Base-by-base conservation (phyloP, 768 basidiomycete species). In the Xanthoconium purpureum region DNA sequence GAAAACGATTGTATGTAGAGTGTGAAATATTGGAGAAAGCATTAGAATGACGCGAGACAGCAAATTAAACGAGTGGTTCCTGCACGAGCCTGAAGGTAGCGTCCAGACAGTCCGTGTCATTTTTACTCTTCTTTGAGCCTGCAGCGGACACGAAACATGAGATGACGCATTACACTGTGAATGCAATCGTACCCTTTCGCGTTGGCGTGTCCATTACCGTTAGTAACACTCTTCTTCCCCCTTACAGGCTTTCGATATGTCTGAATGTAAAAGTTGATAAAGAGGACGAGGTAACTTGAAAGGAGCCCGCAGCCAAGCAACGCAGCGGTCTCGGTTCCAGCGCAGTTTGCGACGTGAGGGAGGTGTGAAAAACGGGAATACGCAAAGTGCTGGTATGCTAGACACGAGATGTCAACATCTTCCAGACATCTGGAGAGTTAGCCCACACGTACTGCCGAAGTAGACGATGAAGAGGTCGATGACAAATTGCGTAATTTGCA, bases 401-500 rank as follows among this genome's bases (percentile, higher is more conserved):
- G 33, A 6, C 12, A 32, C 52, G 1, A 33, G 33, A 28, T 20
- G 51, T 63, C 20, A 62, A 55, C 36, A 43, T 47, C 47, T 39
- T 59, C 56, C 57, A 14, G 24, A n/a, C 13, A 9, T 33, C 10
- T 9, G 57, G 3, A 38, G 30, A 54, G 35, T 39, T 33, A 53
- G 12, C 5, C 43, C 4, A 51, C 9, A 87, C 94, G 65, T 69
- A 92, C 95, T 94, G 68, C 92, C 97, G 63, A 95, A 97, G 80
- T 97, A 98, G 59, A 95, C 91, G 54, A 89, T 75, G 72, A 81
- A 82, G 18, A 99, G 76, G 75, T 99, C 96, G 67, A 98, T 86
- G 60, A 98, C 74, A 71, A 98, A 99, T 75, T 99, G 97, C 24
- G 81, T 81, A 65, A 99, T 99, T 77, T 99, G 97, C 88, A 99